Conservation (phyloP, 345 rosid genomes). For the Populus ilicifolia region DNA sequence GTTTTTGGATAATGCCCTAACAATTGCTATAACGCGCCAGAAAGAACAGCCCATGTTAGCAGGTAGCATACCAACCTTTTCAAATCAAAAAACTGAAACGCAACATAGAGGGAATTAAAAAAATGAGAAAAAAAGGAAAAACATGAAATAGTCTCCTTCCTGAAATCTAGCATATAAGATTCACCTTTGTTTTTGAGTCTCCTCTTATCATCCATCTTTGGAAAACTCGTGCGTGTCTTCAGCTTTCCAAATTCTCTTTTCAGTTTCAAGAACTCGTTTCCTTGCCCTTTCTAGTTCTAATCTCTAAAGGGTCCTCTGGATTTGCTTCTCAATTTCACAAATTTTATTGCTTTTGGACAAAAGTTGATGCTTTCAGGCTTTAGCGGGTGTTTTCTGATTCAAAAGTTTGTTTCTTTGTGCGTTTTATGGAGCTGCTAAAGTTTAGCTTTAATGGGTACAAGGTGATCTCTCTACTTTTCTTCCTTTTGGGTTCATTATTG, state of each 20-base stretch:
- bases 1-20: too few relatives aligned
- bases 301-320: conserved; percentile 10
- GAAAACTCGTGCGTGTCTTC: not conserved
- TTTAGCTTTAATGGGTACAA: conserved; percentile 33
- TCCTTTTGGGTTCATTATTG: not conserved
- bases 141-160: not conserved
- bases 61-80: too few relatives aligned
- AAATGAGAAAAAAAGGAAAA: too few relatives aligned
- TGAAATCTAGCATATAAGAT: not conserved
- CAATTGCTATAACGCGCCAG: too few relatives aligned
- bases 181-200: not conserved
- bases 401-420: not conserved
- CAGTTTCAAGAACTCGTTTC: not conserved
- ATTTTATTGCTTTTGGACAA: not conserved
- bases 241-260: not conserved
- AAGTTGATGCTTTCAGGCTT: not conserved
- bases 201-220: not conserved
- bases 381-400: not conserved
- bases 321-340: not conserved
- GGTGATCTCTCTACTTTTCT: conserved; percentile 21
- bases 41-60: too few relatives aligned
- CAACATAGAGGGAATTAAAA: too few relatives aligned
- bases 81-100: too few relatives aligned
- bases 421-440: conserved; percentile 11
- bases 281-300: conserved; percentile 10